A percentile compares a stretch with the other conserved stretches of the same genome.
phyloP scores from a whole-genome alignment of 768 basidiomycete genomes.

The Hericium coralloides region DNA sequence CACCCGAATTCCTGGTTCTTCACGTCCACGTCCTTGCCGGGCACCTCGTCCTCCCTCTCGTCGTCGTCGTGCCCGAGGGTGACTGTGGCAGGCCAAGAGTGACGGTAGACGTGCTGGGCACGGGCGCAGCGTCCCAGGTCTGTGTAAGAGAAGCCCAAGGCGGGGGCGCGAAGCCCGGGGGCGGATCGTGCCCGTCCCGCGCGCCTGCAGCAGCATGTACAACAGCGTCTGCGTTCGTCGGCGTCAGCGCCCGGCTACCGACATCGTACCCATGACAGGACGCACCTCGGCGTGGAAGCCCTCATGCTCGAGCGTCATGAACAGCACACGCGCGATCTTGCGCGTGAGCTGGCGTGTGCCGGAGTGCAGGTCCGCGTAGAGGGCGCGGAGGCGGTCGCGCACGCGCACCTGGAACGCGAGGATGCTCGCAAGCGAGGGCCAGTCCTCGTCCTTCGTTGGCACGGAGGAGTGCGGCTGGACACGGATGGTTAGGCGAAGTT shows the following conservation, averaged over 20 bases:
- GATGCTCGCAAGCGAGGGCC: conserved; percentile 71
- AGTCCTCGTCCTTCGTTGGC: conserved; percentile 70
- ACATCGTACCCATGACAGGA: not conserved
- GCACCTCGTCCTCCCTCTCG: conserved; percentile 55
- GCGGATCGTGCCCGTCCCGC: conserved; percentile 72
- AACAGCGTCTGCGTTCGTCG: conserved; percentile 53
- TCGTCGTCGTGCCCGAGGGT: conserved; percentile 75
- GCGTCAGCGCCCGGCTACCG: not conserved
- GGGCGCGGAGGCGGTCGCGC: conserved; percentile 53
- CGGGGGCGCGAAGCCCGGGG: conserved; percentile 64
- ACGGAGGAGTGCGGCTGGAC: conserved; percentile 82
- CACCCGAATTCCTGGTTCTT: conserved; percentile 74
- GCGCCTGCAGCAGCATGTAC: conserved; percentile 85
- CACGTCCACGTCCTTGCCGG: conserved; percentile 22
- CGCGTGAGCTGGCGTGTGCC: conserved; percentile 44
- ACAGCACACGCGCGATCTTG: conserved; percentile 69
- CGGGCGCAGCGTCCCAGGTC: conserved; percentile 39
- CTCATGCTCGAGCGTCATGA: conserved; percentile 91
- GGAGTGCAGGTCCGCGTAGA: conserved; percentile 67
- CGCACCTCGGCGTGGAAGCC: conserved; percentile 72
- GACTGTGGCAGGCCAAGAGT: conserved; percentile 48
- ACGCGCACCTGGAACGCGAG: conserved; percentile 73
- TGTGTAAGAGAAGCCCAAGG: conserved; percentile 52
- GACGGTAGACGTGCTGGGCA: conserved; percentile 35
- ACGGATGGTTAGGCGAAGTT: not conserved